phyloP scores from a whole-genome alignment of 1,284 basidiomycete genomes.

The Microbotryomycetes sp. region DNA sequence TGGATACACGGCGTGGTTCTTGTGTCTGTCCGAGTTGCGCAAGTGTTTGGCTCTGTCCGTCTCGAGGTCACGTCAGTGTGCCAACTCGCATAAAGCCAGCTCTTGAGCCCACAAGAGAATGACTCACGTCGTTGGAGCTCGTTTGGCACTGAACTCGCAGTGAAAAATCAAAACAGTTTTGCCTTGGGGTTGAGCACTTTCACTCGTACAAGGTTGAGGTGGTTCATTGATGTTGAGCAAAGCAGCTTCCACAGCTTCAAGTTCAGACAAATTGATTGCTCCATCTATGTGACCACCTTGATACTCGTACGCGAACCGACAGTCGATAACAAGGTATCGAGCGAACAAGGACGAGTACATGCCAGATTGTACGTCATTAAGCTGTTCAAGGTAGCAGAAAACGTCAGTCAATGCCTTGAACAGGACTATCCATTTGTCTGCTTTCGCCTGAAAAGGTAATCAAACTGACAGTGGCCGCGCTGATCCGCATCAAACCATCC shows the following conservation, averaged over 20 bases:
- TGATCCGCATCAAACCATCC: constrained; percentile 91
- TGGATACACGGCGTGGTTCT: constrained; percentile 84
- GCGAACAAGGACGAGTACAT: constrained; percentile 59
- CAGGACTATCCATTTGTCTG: too few relatives aligned
- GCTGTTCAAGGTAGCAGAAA: constrained; percentile 47
- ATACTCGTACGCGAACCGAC: constrained; percentile 96
- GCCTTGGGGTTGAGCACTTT: constrained; percentile 50
- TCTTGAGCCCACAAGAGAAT: constrained; percentile 2
- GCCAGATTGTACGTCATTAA: constrained; percentile 69
- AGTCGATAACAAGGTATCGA: constrained; percentile 80
- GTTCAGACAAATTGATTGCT: constrained; percentile 87
- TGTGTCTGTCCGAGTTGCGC: constrained; percentile 77
- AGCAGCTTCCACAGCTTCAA: constrained; percentile 69
- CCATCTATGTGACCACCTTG: constrained; percentile 86
- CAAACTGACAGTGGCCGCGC: constrained; percentile 64
- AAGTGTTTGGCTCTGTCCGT: constrained; percentile 73
- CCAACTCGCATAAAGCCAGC: constrained; percentile 13
- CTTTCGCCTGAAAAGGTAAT: too few relatives aligned
- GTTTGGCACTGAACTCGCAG: constrained; percentile 93
- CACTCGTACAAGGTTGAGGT: constrained; percentile 73
- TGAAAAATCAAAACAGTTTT: constrained; percentile 92
- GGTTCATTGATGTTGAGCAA: constrained; percentile 55
- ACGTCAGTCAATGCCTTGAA: constrained; percentile 2
- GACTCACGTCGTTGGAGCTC: constrained; percentile 87
- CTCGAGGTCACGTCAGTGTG: constrained; percentile 14